Percentiles rank a stretch among this genome's conserved stretches.
phyloP scores from a whole-genome alignment of 2,329 filamentous ascomycete genomes.

The Fusarium aywerte region DNA sequence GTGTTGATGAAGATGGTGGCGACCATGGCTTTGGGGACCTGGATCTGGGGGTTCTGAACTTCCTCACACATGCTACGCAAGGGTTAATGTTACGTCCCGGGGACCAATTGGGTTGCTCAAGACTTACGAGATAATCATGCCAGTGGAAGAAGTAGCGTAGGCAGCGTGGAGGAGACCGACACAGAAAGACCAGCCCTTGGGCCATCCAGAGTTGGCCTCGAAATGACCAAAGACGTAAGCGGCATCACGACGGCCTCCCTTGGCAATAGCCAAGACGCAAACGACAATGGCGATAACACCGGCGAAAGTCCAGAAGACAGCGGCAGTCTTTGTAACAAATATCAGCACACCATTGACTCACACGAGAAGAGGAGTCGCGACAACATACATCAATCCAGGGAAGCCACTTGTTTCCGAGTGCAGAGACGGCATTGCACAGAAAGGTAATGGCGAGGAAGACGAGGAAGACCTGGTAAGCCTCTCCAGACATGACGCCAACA shows the following conservation, averaged over 20 bases:
- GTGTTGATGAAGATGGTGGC: conserved; percentile 74
- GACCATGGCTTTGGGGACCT: conserved; percentile 80
- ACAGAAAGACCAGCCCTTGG: conserved; percentile 76
- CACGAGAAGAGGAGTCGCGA: neutral
- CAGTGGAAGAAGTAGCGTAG: conserved; percentile 79
- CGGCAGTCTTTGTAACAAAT: conserved; percentile 67
- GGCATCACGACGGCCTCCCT: conserved; percentile 71
- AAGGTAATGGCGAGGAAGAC: conserved; percentile 77
- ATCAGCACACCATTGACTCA: conserved; percentile 17
- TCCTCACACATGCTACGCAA: conserved; percentile 76
- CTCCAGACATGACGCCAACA: conserved; percentile 57
- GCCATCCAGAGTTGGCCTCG: conserved; percentile 75
- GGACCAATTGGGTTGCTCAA: neutral
- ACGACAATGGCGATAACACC: conserved; percentile 74
- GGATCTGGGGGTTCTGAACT: conserved; percentile 70
- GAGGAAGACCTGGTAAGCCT: conserved; percentile 74
- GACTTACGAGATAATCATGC: conserved; percentile 81
- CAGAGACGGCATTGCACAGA: conserved; percentile 71
- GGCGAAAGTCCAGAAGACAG: conserved; percentile 79
- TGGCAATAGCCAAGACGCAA: conserved; percentile 72
- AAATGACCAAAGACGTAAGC: conserved; percentile 75
- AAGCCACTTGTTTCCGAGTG: conserved; percentile 73
- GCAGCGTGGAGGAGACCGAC: conserved; percentile 78
- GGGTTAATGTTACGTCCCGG: conserved; percentile 13
- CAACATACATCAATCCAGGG: conserved; percentile 73